Conservation (phyloP, 306 rosid species). For the Begonia fuchsioides region DNA sequence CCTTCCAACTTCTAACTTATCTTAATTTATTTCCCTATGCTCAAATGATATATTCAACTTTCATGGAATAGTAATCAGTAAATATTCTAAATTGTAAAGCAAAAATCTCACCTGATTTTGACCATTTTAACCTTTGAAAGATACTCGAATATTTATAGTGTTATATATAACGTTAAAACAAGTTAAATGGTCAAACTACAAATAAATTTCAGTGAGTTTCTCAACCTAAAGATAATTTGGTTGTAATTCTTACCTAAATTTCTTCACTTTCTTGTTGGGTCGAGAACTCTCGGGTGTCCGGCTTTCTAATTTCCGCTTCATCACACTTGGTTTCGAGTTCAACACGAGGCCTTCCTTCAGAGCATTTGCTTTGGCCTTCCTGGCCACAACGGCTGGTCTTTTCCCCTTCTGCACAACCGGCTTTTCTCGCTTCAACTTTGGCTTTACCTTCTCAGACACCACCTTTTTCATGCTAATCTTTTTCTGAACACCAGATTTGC, state of each 20-base stretch:
- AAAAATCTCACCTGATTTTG: too few species aligned
- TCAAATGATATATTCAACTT: too few species aligned
- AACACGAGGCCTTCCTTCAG: conserved; percentile 16
- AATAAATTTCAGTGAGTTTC: too few species aligned
- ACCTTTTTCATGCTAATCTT: conserved; percentile 14
- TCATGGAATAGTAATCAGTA: too few species aligned
- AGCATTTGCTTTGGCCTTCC: conserved; percentile 35
- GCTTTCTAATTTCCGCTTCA: conserved; percentile 68
- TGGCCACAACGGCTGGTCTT: conserved; percentile 80
- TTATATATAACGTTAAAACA: too few species aligned
- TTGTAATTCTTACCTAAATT: conserved; percentile 24
- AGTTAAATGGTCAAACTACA: too few species aligned
- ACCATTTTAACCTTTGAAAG: too few species aligned
- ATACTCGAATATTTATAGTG: too few species aligned
- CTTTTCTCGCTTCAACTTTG: conserved; percentile 18
- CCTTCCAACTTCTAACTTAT: too few species aligned
- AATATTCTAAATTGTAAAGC: too few species aligned
- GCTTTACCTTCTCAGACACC: conserved; percentile 5
- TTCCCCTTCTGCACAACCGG: conserved; percentile 31
- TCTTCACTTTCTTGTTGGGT: conserved; percentile 33
- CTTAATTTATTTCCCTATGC: too few species aligned
- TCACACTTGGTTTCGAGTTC: conserved; percentile 35
- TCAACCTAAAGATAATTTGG: too few species aligned
- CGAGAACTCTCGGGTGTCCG: conserved; percentile 53
- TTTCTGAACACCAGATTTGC: conserved; percentile 48